Evolutionary conservation across 805 yeast species (phyloP).

Genomic region (Brettanomyces nanus): DNA sequence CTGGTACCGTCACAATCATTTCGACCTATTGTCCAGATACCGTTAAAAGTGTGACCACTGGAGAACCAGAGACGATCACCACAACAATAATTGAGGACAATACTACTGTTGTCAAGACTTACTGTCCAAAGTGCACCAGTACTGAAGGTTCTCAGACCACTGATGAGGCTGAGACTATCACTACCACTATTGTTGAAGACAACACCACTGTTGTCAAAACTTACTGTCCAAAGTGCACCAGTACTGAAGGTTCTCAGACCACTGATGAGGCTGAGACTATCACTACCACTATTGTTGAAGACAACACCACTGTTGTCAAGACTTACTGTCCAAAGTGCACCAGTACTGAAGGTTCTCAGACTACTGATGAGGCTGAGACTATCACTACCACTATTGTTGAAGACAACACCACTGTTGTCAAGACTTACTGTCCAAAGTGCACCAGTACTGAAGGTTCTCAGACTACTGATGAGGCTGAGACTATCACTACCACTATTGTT

Average conservation of each 20-base stretch:
- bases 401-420: background rate
- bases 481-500: background rate
- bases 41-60: too few species aligned
- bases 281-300: background rate
- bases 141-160: background rate
- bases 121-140: too few species aligned
- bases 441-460: background rate
- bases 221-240: conserved; percentile 1
- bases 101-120: background rate
- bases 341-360: background rate
- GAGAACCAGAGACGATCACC: background rate
- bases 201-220: background rate
- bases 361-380: background rate
- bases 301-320: background rate
- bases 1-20: background rate
- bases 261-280: too few species aligned
- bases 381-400: background rate
- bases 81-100: background rate
- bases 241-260: too few species aligned
- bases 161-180: too few species aligned
- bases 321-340: conserved; percentile 2
- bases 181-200: background rate
- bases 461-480: background rate
- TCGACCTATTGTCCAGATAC: too few species aligned
- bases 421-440: background rate